phyloP scores from a whole-genome alignment of 441 rosid genomes.

The Adansonia madagascariensis region DNA sequence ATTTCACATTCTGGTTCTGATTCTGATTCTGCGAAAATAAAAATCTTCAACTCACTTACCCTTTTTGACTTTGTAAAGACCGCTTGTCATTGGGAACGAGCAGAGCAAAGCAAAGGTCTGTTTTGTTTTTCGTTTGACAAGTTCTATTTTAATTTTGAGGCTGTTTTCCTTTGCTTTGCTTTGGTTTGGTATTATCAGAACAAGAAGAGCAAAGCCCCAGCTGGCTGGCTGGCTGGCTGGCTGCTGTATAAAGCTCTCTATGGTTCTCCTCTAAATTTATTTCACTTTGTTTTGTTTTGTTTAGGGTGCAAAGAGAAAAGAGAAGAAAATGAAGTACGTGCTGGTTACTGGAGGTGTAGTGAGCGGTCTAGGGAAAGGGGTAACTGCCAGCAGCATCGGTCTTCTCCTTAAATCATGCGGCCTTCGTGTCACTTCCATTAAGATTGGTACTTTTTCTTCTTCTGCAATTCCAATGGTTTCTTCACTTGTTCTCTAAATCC shows the following conservation, averaged over 20 bases:
- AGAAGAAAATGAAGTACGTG: slow-evolving; percentile 70
- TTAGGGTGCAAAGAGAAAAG: neutral
- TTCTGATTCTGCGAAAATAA: neutral
- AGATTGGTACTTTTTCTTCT: slow-evolving; percentile 56
- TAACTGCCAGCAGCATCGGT: slow-evolving; percentile 74
- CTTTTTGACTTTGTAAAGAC: neutral
- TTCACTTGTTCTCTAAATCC: neutral
- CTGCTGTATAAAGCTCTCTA: neutral
- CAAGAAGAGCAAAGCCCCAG: neutral
- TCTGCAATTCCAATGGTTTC: neutral
- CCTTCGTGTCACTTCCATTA: slow-evolving; percentile 81
- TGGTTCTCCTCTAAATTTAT: neutral
- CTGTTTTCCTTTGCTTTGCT: too few species aligned
- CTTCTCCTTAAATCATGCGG: slow-evolving; percentile 69
- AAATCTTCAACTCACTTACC: too few species aligned
- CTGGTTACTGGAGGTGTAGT: slow-evolving; percentile 89
- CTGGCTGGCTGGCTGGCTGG: neutral
- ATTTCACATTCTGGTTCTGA: neutral
- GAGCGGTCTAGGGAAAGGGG: slow-evolving; percentile 73
- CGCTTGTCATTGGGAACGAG: neutral
- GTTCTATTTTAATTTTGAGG: too few species aligned
- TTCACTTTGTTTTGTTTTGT: neutral
- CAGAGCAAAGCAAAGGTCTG: neutral
- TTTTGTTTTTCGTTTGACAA: neutral
- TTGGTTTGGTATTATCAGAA: slow-evolving; percentile 21